Conservation (phyloP, 2,329 filamentous ascomycete genomes). For the Claviceps quebecensis region DNA sequence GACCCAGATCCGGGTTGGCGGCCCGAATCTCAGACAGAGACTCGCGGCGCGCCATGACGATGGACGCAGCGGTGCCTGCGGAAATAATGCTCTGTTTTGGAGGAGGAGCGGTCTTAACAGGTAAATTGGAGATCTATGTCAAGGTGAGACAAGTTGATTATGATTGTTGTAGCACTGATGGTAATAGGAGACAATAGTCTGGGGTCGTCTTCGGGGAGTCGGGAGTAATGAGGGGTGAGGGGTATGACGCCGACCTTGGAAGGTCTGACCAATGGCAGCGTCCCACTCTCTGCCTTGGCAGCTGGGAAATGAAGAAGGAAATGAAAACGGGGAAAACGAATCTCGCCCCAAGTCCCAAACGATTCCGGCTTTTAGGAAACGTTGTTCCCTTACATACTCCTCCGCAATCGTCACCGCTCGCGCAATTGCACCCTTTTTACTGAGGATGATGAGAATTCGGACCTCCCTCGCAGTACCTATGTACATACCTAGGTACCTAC, state of each 20-base stretch:
- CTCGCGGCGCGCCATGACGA: slow-evolving; percentile 28
- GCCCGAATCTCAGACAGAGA: slow-evolving; percentile 41
- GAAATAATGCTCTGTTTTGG: neutral
- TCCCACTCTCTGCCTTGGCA: neutral
- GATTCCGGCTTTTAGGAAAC: too few relatives aligned
- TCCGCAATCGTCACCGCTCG: too few relatives aligned
- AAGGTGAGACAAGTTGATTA: neutral
- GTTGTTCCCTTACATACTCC: too few relatives aligned
- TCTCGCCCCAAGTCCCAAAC: too few relatives aligned
- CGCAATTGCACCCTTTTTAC: too few relatives aligned
- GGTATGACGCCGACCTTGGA: neutral
- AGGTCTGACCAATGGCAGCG: neutral
- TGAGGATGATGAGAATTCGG: too few relatives aligned
- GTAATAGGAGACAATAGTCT: neutral
- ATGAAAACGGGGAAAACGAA: neutral
- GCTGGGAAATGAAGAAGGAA: neutral
- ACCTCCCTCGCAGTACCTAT: too few relatives aligned
- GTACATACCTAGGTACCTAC: too few relatives aligned
- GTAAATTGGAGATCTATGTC: neutral
- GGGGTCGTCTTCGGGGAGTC: neutral
- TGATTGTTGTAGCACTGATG: neutral
- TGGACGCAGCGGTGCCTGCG: neutral
- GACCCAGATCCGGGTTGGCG: slow-evolving; percentile 40
- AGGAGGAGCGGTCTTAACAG: neutral
- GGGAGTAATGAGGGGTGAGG: neutral